These are phyloP conservation scores for Camelina neglecta DNA, from an alignment of 345 rosid species.

Conservation along the genomic window DNA sequence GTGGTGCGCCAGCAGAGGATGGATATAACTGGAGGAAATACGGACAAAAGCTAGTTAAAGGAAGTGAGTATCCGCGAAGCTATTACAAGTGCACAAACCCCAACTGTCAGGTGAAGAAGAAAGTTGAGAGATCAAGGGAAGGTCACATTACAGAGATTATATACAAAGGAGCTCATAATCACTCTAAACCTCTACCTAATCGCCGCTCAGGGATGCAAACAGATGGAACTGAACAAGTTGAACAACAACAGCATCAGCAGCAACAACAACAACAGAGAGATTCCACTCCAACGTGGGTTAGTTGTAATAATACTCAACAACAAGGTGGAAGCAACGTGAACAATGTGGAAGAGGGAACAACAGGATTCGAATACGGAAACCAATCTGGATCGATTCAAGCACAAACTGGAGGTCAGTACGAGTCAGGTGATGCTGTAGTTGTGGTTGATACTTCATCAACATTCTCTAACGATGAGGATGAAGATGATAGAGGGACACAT, in stretches of 20 bases:
- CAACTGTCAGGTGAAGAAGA: conserved; percentile 89
- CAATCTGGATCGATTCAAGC: conserved; percentile 51
- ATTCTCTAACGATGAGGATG: conserved; percentile 74
- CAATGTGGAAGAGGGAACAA: conserved; percentile 66
- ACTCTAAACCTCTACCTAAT: conserved; percentile 71
- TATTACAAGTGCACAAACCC: conserved; percentile 95
- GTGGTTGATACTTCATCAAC: conserved; percentile 73
- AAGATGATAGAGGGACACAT: conserved; percentile 79
- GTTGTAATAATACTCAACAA: conserved; percentile 54
- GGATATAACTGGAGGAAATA: conserved; percentile 98
- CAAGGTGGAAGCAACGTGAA: conserved; percentile 49
- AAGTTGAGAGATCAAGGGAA: conserved; percentile 92
- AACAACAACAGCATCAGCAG: conserved; percentile 41
- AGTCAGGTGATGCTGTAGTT: conserved; percentile 57
- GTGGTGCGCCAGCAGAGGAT: conserved; percentile 80
- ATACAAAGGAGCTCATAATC: conserved; percentile 92
- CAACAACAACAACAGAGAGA: conserved; percentile 30
- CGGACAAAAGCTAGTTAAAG: conserved; percentile 95
- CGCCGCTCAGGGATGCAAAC: conserved; percentile 66
- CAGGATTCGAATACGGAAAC: conserved; percentile 58
- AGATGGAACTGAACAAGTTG: conserved; percentile 65
- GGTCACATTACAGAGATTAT: conserved; percentile 97
- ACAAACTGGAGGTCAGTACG: conserved; percentile 57
- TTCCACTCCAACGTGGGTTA: conserved; percentile 24
- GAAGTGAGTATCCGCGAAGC: conserved; percentile 96